Evolutionary conservation across 179 eudicot species (phyloP).

Genomic region (Drosera spatulata): DNA sequence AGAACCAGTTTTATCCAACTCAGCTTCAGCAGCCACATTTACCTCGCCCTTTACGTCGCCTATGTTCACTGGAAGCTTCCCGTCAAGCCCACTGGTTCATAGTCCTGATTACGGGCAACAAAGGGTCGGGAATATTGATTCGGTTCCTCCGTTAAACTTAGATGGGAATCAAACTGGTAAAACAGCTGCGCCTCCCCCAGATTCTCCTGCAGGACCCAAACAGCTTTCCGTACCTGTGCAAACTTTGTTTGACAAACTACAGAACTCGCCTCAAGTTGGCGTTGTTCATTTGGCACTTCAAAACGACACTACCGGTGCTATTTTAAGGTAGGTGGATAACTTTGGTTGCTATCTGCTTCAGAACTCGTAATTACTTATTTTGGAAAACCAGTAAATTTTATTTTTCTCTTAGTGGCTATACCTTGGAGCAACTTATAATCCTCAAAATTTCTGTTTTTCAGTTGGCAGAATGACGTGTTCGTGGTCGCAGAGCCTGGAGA

Average conservation of each 20-base stretch:
- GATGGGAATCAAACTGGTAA: slow-evolving; percentile 69
- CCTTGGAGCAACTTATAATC: too few relatives aligned
- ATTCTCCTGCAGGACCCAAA: slow-evolving; percentile 62
- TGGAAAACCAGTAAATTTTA: too few relatives aligned
- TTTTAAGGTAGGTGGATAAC: too few relatives aligned
- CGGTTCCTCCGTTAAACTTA: slow-evolving; percentile 88
- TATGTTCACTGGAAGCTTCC: slow-evolving; percentile 94
- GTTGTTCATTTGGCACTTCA: slow-evolving; percentile 87
- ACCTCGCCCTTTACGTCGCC: slow-evolving; percentile 87
- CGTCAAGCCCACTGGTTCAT: slow-evolving; percentile 72
- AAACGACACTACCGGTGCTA: slow-evolving; percentile 78
- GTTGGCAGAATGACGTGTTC: slow-evolving; percentile 99
- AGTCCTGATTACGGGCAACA: slow-evolving; percentile 70
- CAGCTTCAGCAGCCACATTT: slow-evolving; percentile 41
- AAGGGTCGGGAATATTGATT: slow-evolving; percentile 56
- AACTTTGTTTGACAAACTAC: slow-evolving; percentile 63
- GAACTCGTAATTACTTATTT: too few relatives aligned
- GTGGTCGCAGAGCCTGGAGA: slow-evolving; percentile 99
- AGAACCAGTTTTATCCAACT: slow-evolving; percentile 33
- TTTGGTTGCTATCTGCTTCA: too few relatives aligned
- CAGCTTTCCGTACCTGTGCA: slow-evolving; percentile 61
- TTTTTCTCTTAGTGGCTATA: too few relatives aligned
- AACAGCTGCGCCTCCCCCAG: slow-evolving; percentile 53
- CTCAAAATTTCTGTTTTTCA: too few relatives aligned
- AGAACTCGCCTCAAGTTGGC: slow-evolving; percentile 85